Evolutionary conservation across 768 basidiomycete genomes (phyloP).

Genomic region (Pleurotus platypus): DNA sequence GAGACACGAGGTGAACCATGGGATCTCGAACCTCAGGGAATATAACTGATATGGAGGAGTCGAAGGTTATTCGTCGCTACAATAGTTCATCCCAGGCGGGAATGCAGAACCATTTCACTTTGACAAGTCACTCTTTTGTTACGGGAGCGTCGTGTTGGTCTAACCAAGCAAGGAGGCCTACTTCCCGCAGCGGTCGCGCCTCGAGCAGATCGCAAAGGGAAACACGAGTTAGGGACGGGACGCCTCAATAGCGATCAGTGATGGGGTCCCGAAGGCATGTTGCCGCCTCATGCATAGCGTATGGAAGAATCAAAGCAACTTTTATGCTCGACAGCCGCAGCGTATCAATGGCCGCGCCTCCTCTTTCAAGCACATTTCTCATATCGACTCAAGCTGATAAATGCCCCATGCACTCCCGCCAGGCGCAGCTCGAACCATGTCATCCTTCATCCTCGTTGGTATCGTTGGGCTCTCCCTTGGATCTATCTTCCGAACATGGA

Average conservation of each 20-base stretch:
- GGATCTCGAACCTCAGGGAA: conserved; percentile 1
- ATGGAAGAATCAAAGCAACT: conserved; percentile 4
- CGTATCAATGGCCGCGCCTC: background rate
- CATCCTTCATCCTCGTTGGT: conserved; percentile 3
- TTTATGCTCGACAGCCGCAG: background rate
- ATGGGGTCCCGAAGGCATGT: conserved; percentile 3
- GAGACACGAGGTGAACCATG: conserved; percentile 1
- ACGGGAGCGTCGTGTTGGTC: background rate
- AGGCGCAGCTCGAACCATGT: conserved; percentile 7
- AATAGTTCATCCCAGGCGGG: background rate
- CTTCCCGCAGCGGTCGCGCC: conserved; percentile 2
- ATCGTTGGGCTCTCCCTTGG: conserved; percentile 1
- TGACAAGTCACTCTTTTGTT: background rate
- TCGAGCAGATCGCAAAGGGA: conserved; percentile 5
- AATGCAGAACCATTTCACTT: background rate
- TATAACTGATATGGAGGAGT: conserved; percentile 3
- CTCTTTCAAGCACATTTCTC: background rate
- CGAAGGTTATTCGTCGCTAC: background rate
- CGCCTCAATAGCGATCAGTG: conserved; percentile 4
- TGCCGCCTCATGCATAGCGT: conserved; percentile 8
- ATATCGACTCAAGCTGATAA: conserved; percentile 5
- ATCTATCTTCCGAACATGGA: conserved; percentile 4
- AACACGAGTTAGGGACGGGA: conserved; percentile 9
- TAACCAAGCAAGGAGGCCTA: conserved; percentile 1
- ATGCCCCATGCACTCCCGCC: conserved; percentile 6